A percentile compares a stretch with the other conserved stretches of the same genome.
These are phyloP conservation scores for Cocos nucifera DNA, from an alignment of 176 grass and related monocot genomes.

Conservation along the genomic window DNA sequence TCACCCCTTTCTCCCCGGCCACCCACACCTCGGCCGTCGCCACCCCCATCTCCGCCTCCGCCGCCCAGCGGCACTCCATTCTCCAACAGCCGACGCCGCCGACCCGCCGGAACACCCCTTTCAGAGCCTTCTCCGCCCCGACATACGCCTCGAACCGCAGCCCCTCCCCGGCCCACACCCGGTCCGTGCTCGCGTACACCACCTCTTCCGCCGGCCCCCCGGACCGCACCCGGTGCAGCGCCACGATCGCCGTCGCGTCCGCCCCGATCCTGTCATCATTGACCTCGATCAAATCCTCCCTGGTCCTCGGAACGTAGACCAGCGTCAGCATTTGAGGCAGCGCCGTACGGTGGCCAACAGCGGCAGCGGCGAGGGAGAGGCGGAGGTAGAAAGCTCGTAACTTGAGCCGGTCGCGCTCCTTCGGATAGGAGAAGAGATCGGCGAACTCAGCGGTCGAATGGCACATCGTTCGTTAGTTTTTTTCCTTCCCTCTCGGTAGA, in stretches of 20 bases:
- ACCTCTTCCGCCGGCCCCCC: conserved; percentile 7
- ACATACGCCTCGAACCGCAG: conserved; percentile 44
- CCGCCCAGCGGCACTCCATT: conserved; percentile 25
- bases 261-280: conserved; percentile 24
- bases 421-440: not conserved
- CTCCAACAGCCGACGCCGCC: not conserved
- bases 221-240: conserved; percentile 10
- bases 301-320: conserved; percentile 35
- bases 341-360: not conserved
- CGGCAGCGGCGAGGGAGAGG: conserved; percentile 5
- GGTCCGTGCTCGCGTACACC: conserved; percentile 42
- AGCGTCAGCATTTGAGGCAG: conserved; percentile 25
- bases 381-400: conserved; percentile 43
- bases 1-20: conserved; percentile 15
- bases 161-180: conserved; percentile 33
- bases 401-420: conserved; percentile 10
- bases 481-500: too few relatives aligned
- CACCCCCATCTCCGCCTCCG: not conserved
- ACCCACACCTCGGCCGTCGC: not conserved
- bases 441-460: too few relatives aligned
- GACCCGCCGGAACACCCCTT: conserved; percentile 20
- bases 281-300: conserved; percentile 28
- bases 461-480: too few relatives aligned
- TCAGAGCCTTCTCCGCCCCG: conserved; percentile 12
- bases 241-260: conserved; percentile 20